Conservation (phyloP, 306 rosid species). For the Malus sylvestris region DNA sequence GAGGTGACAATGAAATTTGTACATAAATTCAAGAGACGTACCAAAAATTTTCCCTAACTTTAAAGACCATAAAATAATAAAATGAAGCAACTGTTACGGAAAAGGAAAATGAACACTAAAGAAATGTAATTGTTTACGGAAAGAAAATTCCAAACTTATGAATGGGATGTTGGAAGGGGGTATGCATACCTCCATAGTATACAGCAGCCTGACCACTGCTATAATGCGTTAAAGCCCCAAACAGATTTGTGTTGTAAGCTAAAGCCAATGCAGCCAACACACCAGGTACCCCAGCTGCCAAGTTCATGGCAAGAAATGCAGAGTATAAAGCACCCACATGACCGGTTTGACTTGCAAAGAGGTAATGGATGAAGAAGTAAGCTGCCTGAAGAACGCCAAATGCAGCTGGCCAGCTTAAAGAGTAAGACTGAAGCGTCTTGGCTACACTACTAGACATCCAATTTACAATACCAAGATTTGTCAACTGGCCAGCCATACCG, state of each 20-base stretch:
- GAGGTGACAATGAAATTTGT: not conserved
- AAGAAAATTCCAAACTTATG: not conserved
- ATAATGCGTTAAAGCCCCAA: conserved; percentile 88
- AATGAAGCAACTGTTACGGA: not conserved
- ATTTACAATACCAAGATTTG: conserved; percentile 67
- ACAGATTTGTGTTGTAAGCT: conserved; percentile 83
- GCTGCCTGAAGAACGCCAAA: conserved; percentile 77
- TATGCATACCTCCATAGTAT: conserved; percentile 79
- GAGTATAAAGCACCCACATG: conserved; percentile 92
- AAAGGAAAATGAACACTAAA: not conserved
- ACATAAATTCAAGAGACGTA: not conserved
- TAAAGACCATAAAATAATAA: not conserved
- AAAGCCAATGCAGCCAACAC: conserved; percentile 70
- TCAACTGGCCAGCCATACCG: conserved; percentile 92
- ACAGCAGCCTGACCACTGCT: conserved; percentile 98
- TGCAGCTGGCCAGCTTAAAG: conserved; percentile 84
- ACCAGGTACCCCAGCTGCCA: conserved; percentile 92
- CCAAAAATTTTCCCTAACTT: not conserved
- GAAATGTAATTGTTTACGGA: not conserved
- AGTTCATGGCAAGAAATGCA: conserved; percentile 88
- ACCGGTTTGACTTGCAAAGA: conserved; percentile 95
- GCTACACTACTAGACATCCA: conserved; percentile 89
- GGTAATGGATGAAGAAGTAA: conserved; percentile 87
- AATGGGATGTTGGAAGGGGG: not conserved
- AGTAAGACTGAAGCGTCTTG: conserved; percentile 41